Evolutionary conservation across 441 rosid species (phyloP).

Genomic region (Dalechampia spathulata): DNA sequence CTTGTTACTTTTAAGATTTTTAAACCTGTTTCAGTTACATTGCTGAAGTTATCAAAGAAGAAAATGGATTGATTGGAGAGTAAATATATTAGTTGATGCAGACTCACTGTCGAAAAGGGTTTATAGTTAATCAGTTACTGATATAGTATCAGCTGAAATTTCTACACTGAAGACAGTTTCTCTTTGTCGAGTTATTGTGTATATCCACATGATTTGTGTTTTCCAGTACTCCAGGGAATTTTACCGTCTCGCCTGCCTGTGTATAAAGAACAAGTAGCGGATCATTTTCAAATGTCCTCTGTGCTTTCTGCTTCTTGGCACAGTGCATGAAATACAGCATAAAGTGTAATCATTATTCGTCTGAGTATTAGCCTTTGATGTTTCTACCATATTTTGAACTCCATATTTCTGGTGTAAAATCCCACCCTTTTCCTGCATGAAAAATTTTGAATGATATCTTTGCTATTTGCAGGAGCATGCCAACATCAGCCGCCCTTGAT

Average conservation of each 20-base stretch:
- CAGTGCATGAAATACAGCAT: not conserved
- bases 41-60: not conserved
- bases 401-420: not conserved
- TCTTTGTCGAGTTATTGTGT: not conserved
- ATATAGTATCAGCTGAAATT: not conserved
- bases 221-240: not conserved
- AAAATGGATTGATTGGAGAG: not conserved
- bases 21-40: conserved; percentile 4
- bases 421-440: not conserved
- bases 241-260: too few relatives aligned
- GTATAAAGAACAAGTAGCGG: too few relatives aligned
- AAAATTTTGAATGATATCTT: not conserved
- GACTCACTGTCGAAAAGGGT: not conserved
- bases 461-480: conserved; percentile 83
- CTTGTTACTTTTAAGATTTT: not conserved
- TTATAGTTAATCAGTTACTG: not conserved
- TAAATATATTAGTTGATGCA: not conserved
- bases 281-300: too few relatives aligned
- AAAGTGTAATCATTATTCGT: too few relatives aligned
- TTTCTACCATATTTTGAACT: not conserved
- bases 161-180: not conserved
- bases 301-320: too few relatives aligned
- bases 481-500: conserved; percentile 97
- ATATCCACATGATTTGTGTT: not conserved
- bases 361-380: too few relatives aligned